Evolutionary conservation across 2,329 filamentous ascomycete species (phyloP).

Genomic region (Chaetomiaceae sp.): DNA sequence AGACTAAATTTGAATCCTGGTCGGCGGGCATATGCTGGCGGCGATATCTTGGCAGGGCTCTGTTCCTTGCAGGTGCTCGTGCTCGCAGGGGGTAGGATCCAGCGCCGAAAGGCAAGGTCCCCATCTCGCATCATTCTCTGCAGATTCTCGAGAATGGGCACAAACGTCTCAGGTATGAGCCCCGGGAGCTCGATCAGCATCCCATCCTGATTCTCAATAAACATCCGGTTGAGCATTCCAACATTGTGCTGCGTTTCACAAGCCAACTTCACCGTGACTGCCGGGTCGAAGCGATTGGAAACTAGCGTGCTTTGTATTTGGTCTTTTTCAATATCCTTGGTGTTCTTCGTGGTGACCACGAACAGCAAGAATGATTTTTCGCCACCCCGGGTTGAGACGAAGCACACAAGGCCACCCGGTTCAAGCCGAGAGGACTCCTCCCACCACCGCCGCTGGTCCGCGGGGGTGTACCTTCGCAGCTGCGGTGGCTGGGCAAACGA

Average conservation of each 20-base stretch:
- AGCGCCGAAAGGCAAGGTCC: conserved; percentile 11
- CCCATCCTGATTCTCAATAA: conserved; percentile 5
- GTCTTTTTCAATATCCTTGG: background rate
- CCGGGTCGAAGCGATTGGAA: background rate
- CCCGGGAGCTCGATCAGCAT: conserved; percentile 15
- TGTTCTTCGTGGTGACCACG: conserved; percentile 17
- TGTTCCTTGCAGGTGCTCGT: background rate
- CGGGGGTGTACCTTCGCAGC: background rate
- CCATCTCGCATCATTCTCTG: conserved; percentile 16
- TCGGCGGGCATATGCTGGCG: background rate
- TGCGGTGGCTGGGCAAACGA: conserved; percentile 20
- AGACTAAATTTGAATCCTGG: conserved; percentile 13
- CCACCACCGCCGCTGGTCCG: conserved; percentile 24
- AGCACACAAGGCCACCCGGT: conserved; percentile 21
- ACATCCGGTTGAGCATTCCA: conserved; percentile 4
- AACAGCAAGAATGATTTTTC: conserved; percentile 18
- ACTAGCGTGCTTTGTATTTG: conserved; percentile 4
- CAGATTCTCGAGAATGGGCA: conserved; percentile 17
- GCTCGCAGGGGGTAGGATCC: conserved; percentile 10
- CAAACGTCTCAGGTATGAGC: conserved; percentile 18
- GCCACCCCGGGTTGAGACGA: conserved; percentile 14
- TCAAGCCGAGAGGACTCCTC: conserved; percentile 21
- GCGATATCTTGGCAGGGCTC: background rate
- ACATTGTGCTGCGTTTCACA: background rate
- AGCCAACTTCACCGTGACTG: conserved; percentile 8